Evolutionary conservation across 371 early-diverging fungal species (phyloP).

Genomic region (Choanephora cucurbitarum): DNA sequence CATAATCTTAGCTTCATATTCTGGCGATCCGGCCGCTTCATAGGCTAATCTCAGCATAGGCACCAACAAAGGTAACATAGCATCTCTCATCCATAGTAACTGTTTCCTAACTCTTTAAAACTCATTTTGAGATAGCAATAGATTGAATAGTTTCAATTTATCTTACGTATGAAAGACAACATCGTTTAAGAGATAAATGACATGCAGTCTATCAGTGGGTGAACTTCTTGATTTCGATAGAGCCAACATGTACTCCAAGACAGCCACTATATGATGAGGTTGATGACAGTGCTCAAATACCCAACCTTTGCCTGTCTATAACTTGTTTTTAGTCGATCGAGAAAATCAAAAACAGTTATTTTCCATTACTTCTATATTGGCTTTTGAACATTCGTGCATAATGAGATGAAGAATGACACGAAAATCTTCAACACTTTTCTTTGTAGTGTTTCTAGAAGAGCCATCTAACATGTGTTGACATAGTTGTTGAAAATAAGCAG

Average conservation of each 20-base stretch:
- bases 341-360: too few species aligned
- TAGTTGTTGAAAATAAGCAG: slow-evolving; percentile 22
- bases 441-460: slow-evolving; percentile 12
- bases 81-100: slow-evolving; percentile 57
- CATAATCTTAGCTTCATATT: slow-evolving; percentile 52
- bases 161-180: slow-evolving; percentile 61
- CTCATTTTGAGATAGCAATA: too few species aligned
- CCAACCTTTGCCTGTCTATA: slow-evolving; percentile 66
- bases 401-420: slow-evolving; percentile 47
- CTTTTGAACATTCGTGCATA: slow-evolving; percentile 63
- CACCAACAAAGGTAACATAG: slow-evolving; percentile 52
- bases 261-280: slow-evolving; percentile 38
- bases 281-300: slow-evolving; percentile 53
- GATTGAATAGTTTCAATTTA: too few species aligned
- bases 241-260: slow-evolving; percentile 48
- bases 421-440: slow-evolving; percentile 38
- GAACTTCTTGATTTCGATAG: slow-evolving; percentile 44
- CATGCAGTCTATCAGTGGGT: slow-evolving; percentile 60
- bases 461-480: slow-evolving; percentile 24
- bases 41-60: slow-evolving; percentile 57
- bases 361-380: slow-evolving; percentile 57
- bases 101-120: slow-evolving; percentile 61
- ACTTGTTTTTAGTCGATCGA: too few species aligned
- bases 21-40: slow-evolving; percentile 44
- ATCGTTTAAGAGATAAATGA: slow-evolving; percentile 64